Evolutionary conservation across 2,329 filamentous ascomycete genomes (phyloP), one percentile per base, ranked within the genome.

Genomic region (Neopestalotiopsis clavispora): DNA sequence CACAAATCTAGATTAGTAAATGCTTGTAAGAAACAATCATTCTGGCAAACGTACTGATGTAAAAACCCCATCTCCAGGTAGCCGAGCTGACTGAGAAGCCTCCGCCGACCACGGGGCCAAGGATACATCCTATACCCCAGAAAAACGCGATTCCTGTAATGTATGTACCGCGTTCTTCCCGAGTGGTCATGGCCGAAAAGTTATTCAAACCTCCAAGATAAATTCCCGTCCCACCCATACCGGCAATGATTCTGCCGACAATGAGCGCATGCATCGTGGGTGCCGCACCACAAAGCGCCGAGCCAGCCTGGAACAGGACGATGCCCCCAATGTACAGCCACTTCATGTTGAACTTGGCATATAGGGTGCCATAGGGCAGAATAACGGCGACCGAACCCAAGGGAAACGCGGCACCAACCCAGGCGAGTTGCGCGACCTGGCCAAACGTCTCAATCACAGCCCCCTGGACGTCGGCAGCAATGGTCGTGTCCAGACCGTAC

Each of bases 21-120:
- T 9, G 9, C 17, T 52, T 7, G 34, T 6, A 3, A 52, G 7
- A n/a, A 52, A 5, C 7, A 23, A 52, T 20, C 1, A 10, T 52
- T 10, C 45, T 4, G 45, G 9, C 7, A 52, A 52, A 52, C 45
- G n/a, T 23, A 52, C 45, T 89, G 77, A 89, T 85, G 72, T 90
- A 90, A 68, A 84, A 84, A 1, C 76, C 76, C 79, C 79, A 84
- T 61, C 84, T 69, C 84, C 83, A 85, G 0, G 77, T 80, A 0
- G 79, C 82, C 1, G 75, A 68, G 10, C 73, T 78, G 49, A 82
- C 81, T 5, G 76, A 76, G 45, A 85, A 84, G 0, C 79, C 80
- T n/a, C 84, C 84, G 13, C 83, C 83, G 28, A 85, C 75, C 12
- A 86, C 77, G 1, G 84, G 84, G 0, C 84, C 84, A 3, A 86